phyloP scores from a whole-genome alignment of 2,329 filamentous ascomycete species.

The Colletotrichum limetticola region DNA sequence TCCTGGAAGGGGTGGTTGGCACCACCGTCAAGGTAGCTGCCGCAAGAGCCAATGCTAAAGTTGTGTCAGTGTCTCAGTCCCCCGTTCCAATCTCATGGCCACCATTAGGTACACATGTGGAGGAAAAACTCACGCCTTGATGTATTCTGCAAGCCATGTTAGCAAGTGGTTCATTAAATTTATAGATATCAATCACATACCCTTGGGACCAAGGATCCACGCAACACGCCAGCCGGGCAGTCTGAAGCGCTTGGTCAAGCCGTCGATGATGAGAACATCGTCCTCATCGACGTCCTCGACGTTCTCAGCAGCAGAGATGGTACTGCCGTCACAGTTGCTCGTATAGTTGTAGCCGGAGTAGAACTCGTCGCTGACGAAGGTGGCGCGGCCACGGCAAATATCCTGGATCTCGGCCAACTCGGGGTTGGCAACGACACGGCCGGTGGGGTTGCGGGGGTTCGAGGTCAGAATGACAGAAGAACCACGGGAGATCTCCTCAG shows the following conservation, averaged over 20 bases:
- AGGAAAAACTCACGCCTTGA: conserved; percentile 72
- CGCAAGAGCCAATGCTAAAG: conserved; percentile 81
- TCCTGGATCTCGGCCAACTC: conserved; percentile 93
- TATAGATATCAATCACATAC: conserved; percentile 40
- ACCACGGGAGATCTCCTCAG: conserved; percentile 87
- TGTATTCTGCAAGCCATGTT: conserved; percentile 72
- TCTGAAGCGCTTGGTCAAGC: conserved; percentile 95
- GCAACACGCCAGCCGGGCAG: conserved; percentile 96
- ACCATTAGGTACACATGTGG: not conserved
- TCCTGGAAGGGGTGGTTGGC: conserved; percentile 97
- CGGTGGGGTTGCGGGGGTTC: conserved; percentile 95
- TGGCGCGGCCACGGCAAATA: conserved; percentile 89
- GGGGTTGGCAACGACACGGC: conserved; percentile 84
- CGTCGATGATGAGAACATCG: conserved; percentile 94
- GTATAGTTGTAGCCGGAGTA: conserved; percentile 98
- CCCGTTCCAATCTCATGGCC: not conserved
- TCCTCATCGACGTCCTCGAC: conserved; percentile 90
- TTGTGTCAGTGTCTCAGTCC: not conserved
- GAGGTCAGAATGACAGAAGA: conserved; percentile 92
- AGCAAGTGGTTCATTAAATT: not conserved
- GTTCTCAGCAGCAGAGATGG: conserved; percentile 90
- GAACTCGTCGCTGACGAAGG: conserved; percentile 96
- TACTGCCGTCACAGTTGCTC: conserved; percentile 87
- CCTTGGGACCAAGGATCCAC: conserved; percentile 93
- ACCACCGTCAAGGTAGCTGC: conserved; percentile 93